These are phyloP conservation scores for Herpotrichia juniperi DNA, from an alignment of 2,329 filamentous ascomycete genomes.

Conservation along the genomic window DNA sequence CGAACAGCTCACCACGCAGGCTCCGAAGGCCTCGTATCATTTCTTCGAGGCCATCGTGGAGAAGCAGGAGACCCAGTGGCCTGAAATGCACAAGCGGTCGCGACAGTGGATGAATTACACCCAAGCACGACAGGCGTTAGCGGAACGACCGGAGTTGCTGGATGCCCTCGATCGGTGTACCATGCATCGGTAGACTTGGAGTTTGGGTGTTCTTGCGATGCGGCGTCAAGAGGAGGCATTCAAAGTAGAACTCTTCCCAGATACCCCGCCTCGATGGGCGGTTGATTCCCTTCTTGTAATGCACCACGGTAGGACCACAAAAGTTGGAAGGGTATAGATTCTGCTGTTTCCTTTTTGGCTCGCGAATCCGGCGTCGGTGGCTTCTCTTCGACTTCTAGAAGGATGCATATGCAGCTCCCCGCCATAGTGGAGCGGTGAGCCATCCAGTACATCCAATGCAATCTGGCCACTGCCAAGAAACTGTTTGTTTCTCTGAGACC, in stretches of 20 bases:
- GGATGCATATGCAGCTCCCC: conserved; percentile 36
- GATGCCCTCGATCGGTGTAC: conserved; percentile 86
- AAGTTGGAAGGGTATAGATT: conserved; percentile 34
- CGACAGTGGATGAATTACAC: conserved; percentile 88
- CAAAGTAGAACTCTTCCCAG: conserved; percentile 1
- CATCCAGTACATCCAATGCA: conserved; percentile 31
- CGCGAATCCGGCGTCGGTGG: conserved; percentile 38
- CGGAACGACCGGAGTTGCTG: conserved; percentile 81
- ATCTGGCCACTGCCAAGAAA: conserved; percentile 17
- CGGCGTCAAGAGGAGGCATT: conserved; percentile 7
- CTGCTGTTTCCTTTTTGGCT: conserved; percentile 20
- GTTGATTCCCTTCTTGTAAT: conserved; percentile 28
- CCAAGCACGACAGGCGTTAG: conserved; percentile 79
- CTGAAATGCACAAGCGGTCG: conserved; percentile 89
- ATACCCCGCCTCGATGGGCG: conserved; percentile 12
- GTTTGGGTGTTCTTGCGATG: conserved; percentile 13
- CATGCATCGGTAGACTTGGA: conserved; percentile 44
- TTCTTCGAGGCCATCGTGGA: conserved; percentile 90
- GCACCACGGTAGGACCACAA: conserved; percentile 37
- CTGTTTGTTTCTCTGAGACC: conserved; percentile 4
- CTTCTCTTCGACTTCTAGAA: conserved; percentile 38
- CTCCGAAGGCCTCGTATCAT: conserved; percentile 78
- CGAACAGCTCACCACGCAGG: conserved; percentile 57
- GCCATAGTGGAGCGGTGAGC: conserved; percentile 25
- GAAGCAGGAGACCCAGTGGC: conserved; percentile 86